These are phyloP conservation scores for Pseudogymnoascus sp. DNA, from an alignment of 2,329 filamentous ascomycete species.

Conservation along the genomic window DNA sequence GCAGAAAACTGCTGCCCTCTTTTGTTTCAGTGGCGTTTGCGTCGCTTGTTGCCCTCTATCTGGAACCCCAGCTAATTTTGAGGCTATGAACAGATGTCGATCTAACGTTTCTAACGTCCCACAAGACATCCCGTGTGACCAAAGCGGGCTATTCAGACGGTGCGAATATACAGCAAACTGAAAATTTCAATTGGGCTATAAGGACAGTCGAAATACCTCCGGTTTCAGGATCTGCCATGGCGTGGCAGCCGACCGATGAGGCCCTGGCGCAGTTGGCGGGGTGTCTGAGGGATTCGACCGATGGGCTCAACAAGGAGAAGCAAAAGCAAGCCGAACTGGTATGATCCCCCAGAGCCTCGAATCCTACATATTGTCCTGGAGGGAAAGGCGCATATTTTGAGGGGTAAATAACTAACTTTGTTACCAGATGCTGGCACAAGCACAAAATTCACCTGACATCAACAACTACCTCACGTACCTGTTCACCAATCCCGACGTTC, in stretches of 20 bases:
- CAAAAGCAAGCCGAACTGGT: constrained; percentile 75
- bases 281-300: constrained; percentile 87
- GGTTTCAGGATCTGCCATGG: constrained; percentile 47
- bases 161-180: constrained; percentile 9
- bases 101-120: constrained; percentile 24
- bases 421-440: constrained; percentile 80
- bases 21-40: neutral
- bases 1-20: neutral
- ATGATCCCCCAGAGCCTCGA: constrained; percentile 16
- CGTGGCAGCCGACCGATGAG: constrained; percentile 86
- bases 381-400: neutral
- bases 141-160: constrained; percentile 17
- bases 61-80: constrained; percentile 11
- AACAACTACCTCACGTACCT: constrained; percentile 96
- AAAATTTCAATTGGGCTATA: constrained; percentile 6
- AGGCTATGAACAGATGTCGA: constrained; percentile 22
- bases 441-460: constrained; percentile 81
- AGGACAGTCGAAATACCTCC: constrained; percentile 3
- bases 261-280: constrained; percentile 81
- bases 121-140: constrained; percentile 28
- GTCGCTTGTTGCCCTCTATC: neutral
- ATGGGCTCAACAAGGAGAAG: constrained; percentile 67
- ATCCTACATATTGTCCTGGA: constrained; percentile 8
- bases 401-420: neutral
- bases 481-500: constrained; percentile 63